phyloP scores from a whole-genome alignment of 2,329 filamentous ascomycete genomes.

The Pseudogymnoascus sp. region DNA sequence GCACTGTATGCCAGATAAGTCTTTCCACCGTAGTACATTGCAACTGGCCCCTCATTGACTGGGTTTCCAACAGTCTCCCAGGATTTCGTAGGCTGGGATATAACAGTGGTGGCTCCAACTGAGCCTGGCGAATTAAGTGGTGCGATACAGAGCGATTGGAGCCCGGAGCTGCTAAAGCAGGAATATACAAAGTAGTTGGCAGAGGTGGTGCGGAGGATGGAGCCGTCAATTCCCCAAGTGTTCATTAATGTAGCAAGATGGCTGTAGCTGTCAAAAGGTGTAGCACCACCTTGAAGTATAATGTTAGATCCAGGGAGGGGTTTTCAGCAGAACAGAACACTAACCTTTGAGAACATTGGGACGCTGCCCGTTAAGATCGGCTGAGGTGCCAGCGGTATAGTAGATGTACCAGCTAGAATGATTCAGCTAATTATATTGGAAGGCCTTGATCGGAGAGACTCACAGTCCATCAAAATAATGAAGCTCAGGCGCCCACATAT shows the following conservation, averaged over 20 bases:
- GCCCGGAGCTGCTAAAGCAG: slow-evolving; percentile 39
- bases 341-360: slow-evolving; percentile 46
- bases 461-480: slow-evolving; percentile 41
- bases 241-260: slow-evolving; percentile 42
- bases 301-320: neutral
- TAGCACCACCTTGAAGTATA: slow-evolving; percentile 38
- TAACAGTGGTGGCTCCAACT: slow-evolving; percentile 41
- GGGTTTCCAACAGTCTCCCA: slow-evolving; percentile 46
- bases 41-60: slow-evolving; percentile 50
- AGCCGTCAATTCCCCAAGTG: slow-evolving; percentile 40
- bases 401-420: slow-evolving; percentile 45
- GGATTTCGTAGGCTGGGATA: slow-evolving; percentile 43
- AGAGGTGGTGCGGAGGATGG: slow-evolving; percentile 42
- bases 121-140: slow-evolving; percentile 33
- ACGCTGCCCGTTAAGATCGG: slow-evolving; percentile 43
- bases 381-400: slow-evolving; percentile 44
- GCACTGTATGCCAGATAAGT: slow-evolving; percentile 50
- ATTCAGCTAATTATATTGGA: neutral
- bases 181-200: slow-evolving; percentile 50
- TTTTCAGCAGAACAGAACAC: neutral
- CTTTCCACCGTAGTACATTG: slow-evolving; percentile 46
- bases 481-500: slow-evolving; percentile 53
- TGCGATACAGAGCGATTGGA: slow-evolving; percentile 37
- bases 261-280: slow-evolving; percentile 45
- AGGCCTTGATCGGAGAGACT: neutral